Conservation (phyloP, 179 eudicot species). For the Silene vulgaris region DNA sequence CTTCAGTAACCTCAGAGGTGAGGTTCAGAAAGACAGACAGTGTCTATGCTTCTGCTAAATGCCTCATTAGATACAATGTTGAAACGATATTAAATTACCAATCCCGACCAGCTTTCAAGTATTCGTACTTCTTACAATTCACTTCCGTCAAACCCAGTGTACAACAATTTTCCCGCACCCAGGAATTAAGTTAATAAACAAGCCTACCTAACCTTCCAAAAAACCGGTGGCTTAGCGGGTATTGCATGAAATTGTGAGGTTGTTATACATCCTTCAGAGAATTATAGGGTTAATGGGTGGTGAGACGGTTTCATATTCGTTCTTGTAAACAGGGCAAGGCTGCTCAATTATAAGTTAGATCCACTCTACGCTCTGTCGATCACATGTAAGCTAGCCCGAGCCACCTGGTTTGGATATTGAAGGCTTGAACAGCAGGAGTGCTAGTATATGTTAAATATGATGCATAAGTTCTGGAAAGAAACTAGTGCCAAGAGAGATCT, state of each 20-base stretch:
- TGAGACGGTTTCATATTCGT: constrained; percentile 11
- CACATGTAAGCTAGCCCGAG: constrained; percentile 24
- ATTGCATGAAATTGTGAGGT: constrained; percentile 11
- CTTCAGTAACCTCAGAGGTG: no score
- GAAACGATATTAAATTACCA: no score
- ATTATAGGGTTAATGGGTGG: neutral
- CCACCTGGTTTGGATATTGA: constrained; percentile 21
- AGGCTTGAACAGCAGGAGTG: constrained; percentile 14
- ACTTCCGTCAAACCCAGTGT: constrained; percentile 12
- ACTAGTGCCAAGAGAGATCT: constrained; percentile 32
- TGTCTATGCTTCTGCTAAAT: no score
- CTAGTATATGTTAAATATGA: neutral
- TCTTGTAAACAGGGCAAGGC: constrained; percentile 16
- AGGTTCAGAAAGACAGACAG: no score
- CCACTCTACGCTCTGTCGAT: constrained; percentile 3
- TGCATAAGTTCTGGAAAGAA: no score
- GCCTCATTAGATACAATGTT: no score
- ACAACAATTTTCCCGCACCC: constrained; percentile 22
- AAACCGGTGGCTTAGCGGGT: constrained; percentile 12
- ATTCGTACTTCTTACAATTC: no score
- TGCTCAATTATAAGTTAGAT: constrained; percentile 23
- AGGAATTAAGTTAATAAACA: constrained; percentile 16
- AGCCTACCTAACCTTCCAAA: constrained; percentile 5
- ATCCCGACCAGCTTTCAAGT: no score
- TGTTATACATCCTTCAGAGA: no score